Percentiles rank a stretch among this genome's conserved stretches.
Conservation (phyloP, 2,329 filamentous ascomycete species). For the Conoideocrella luteorostrata region DNA sequence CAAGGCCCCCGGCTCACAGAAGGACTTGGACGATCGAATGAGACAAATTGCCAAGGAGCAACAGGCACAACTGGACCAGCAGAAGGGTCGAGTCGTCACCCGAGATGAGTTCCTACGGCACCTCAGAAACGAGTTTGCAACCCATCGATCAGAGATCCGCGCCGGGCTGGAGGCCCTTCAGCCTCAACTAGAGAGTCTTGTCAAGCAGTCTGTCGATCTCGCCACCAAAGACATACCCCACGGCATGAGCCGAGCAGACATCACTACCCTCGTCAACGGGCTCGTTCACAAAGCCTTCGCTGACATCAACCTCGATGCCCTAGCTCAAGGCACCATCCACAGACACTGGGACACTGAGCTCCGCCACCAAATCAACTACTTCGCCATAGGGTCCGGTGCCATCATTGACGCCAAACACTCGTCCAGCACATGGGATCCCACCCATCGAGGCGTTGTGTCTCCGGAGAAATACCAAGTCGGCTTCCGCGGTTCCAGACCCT, state of each 20-base stretch:
- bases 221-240: slow-evolving; percentile 18
- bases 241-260: slow-evolving; percentile 34
- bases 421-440: slow-evolving; percentile 48
- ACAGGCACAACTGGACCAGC: slow-evolving; percentile 18
- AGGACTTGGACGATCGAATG: slow-evolving; percentile 28
- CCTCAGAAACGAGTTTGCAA: slow-evolving; percentile 32
- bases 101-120: slow-evolving; percentile 43
- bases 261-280: slow-evolving; percentile 33
- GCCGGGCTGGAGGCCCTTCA: slow-evolving; percentile 33
- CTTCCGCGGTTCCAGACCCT: slow-evolving; percentile 10
- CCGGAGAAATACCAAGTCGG: slow-evolving; percentile 14
- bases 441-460: slow-evolving; percentile 11
- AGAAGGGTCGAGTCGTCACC: slow-evolving; percentile 33
- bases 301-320: slow-evolving; percentile 39
- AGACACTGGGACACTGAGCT: slow-evolving; percentile 37
- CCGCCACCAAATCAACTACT: slow-evolving; percentile 63
- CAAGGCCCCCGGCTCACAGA: slow-evolving; percentile 24
- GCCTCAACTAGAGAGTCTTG: slow-evolving; percentile 25
- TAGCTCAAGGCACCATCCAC: slow-evolving; percentile 41
- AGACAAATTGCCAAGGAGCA: slow-evolving; percentile 31
- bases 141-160: slow-evolving; percentile 32
- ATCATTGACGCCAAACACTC: slow-evolving; percentile 52
- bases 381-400: slow-evolving; percentile 60
- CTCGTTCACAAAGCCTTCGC: slow-evolving; percentile 37
- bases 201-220: slow-evolving; percentile 23